Evolutionary conservation across 495 filamentous ascomycete genomes (phyloP), one percentile per base, ranked within the genome.

Genomic region (Penicillium flavigenum): DNA sequence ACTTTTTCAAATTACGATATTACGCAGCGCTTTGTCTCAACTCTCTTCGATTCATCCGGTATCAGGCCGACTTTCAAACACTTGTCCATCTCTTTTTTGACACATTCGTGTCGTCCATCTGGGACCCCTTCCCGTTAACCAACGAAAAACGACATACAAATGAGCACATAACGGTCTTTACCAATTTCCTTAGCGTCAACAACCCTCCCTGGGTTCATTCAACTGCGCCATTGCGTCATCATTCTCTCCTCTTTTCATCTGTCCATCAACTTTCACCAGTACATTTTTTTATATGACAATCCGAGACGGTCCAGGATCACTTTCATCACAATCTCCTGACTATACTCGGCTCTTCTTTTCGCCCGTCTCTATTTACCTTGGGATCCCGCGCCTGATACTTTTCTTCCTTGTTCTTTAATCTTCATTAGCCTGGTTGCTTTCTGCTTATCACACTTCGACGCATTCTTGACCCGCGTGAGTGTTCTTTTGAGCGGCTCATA

Each of bases 91-190:
- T 72, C 64, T 74, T 69, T 67, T 66, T 61, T 59, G 62, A 56
- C 67, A 64, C 60, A 61, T 64, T 54, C 51, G 42, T 62, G 56
- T 65, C 61, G 61, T 63, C 64, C 56, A 74, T 71, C 68, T 63
- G 48, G 64, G 72, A 66, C 64, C 66, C 76, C 63, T 71, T 75
- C 77, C 70, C 67, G 68, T 63, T 63, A 47, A 59, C 73, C 65
- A 67, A 43, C 51, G 47, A 59, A 62, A 56, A 62, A 71, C 73
- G 72, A 81, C 76, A 77, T 79, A 79, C 78, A 67, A 71, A 88
- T 88, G 84, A 83, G 79, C 75, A 76, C 72, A 83, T 88, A 85
- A 88, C 82, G 79, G 83, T 78, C 75, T 72, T 76, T 80, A 76
- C 74, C 67, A 54, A 70, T 75, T 76, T 78, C 78, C 72, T 75